phyloP scores from a whole-genome alignment of 75 land plant species.

The Selaginella moellendorffii region DNA sequence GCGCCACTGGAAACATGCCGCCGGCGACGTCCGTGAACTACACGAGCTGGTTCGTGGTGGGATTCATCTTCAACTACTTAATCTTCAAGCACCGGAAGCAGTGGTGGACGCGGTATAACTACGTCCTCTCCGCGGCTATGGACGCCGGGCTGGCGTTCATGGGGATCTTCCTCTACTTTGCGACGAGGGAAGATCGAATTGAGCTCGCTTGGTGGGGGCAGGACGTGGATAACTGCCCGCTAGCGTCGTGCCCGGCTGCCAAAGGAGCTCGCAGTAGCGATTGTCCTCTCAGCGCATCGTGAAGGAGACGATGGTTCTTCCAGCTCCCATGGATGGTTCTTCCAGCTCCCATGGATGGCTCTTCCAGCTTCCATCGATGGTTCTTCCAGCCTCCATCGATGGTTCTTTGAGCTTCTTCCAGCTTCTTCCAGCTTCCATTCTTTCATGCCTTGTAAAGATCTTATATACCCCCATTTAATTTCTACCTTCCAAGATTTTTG shows the following conservation, averaged over 20 bases:
- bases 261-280: too few relatives aligned
- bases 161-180: neutral
- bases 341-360: too few relatives aligned
- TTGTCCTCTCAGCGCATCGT: too few relatives aligned
- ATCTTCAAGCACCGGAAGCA: neutral
- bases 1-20: neutral
- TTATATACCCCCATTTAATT: too few relatives aligned
- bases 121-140: neutral
- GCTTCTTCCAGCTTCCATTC: too few relatives aligned
- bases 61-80: conserved; percentile 1
- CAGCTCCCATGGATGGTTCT: too few relatives aligned
- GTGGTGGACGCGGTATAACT: conserved; percentile 7
- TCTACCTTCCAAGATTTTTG: too few relatives aligned
- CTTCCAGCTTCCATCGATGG: too few relatives aligned
- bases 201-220: conserved; percentile 4
- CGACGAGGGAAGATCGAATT: neutral
- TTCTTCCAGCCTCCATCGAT: too few relatives aligned
- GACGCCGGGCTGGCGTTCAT: conserved; percentile 1
- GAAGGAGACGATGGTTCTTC: too few relatives aligned
- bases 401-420: too few relatives aligned
- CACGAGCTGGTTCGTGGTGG: neutral
- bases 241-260: neutral
- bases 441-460: too few relatives aligned
- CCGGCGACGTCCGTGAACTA: neutral
- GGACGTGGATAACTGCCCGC: neutral